These are phyloP conservation scores for Chlorella sp. DNA, from an alignment of 139 green algal species.

Conservation along the genomic window DNA sequence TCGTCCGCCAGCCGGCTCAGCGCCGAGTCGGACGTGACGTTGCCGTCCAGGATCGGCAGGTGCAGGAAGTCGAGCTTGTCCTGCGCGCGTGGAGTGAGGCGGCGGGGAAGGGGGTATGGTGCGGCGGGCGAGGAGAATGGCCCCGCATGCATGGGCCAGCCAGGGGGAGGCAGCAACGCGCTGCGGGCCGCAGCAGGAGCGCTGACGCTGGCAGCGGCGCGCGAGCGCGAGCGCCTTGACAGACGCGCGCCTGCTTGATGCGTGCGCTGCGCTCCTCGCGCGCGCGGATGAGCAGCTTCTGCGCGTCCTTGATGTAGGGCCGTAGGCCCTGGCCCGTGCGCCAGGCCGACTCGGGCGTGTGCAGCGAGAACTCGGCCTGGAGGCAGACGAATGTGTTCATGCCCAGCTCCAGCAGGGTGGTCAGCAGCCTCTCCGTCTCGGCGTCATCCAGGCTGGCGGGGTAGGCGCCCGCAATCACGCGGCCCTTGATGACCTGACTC, in stretches of 20 bases:
- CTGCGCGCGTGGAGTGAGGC: too few relatives aligned
- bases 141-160: too few relatives aligned
- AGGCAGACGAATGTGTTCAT: constrained; percentile 86
- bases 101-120: too few relatives aligned
- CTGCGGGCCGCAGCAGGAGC: too few relatives aligned
- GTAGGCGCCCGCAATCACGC: constrained; percentile 45
- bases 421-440: constrained; percentile 76
- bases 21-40: constrained; percentile 65
- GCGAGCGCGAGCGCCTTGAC: too few relatives aligned
- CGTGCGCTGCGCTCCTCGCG: constrained; percentile 52
- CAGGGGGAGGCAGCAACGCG: too few relatives aligned
- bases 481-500: constrained; percentile 35
- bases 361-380: constrained; percentile 81
- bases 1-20: constrained; percentile 72
- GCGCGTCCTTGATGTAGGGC: constrained; percentile 84
- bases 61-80: constrained; percentile 81
- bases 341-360: constrained; percentile 69
- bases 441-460: constrained; percentile 67
- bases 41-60: constrained; percentile 79
- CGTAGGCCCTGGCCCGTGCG: constrained; percentile 65
- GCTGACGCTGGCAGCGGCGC: too few relatives aligned
- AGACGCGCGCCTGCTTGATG: constrained; percentile 48
- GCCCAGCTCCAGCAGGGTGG: constrained; percentile 72
- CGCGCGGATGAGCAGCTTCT: constrained; percentile 67
- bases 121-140: too few relatives aligned